Base-by-base conservation (phyloP, 192 early-diverging fungal genomes). In the Phycomyces blakesleeanus region DNA sequence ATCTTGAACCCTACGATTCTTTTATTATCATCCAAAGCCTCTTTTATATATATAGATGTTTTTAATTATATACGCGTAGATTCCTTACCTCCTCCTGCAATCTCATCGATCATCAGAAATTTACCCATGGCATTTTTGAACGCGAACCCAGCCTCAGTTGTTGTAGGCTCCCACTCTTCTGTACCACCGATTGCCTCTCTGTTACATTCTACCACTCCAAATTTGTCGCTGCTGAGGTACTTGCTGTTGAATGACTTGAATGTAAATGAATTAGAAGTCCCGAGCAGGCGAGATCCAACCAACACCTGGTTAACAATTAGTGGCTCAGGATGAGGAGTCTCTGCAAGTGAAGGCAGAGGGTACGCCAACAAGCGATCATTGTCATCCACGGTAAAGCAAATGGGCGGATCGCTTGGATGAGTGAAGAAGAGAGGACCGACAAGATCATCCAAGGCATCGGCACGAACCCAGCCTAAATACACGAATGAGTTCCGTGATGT, bases 161-260 rank as follows among this genome's bases (percentile, higher is more conserved):
- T 55, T 14, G 83, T 68, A 7, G 86, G 79, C 38, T 78, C 79
- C 89, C 88, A 92, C 69, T 93, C 92, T 64, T 93, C 91, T 42
- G 79, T 74, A n/a, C 83, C 86, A 0, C 91, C 88, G 37, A 92
- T 87, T 0, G 91, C 92, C 60, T 93, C 89, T 26, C 74, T 61
- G 18, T 87, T 84, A 22, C 82, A 83, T 5, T 76, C 60, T 5
- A 91, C 88, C n/a, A 88, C 80, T 7, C 91, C 92, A 72, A 93
- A 87, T 50, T 91, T 89, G 79, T 93, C 92, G 4, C 81, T 77
- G 18, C 85, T 75, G 14, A 93, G 73, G 69, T 91, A 93, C 57
- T 80, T 80, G 34, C 86, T 87, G 39, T 76, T 73, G 20, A 72
- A 81, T 0, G 85, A 81, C 55, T 87, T 89, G 60, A 92, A 63